Conservation (phyloP, 2,329 filamentous ascomycete genomes). For the Penicillium verrucosum region DNA sequence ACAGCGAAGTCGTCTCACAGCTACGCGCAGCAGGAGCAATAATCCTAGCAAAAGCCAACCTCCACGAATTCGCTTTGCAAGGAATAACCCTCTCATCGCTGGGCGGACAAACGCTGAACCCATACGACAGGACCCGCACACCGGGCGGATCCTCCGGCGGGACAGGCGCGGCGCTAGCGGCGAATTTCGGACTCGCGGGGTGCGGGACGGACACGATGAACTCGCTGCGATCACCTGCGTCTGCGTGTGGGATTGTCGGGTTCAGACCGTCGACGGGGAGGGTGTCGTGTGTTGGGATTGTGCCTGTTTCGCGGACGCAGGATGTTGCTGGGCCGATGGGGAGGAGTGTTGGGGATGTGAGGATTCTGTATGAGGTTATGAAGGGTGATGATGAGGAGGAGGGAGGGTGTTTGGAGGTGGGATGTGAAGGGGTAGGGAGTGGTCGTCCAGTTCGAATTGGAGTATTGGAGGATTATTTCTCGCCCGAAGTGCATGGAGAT, state of each 20-base stretch:
- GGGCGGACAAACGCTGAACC: constrained; percentile 63
- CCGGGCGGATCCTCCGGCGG: constrained; percentile 64
- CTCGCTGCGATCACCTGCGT: constrained; percentile 59
- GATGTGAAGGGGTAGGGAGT: no score
- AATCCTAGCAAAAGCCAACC: constrained; percentile 59
- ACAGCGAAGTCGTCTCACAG: constrained; percentile 52
- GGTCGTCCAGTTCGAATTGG: constrained; percentile 40
- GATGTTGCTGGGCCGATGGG: constrained; percentile 57
- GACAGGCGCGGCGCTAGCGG: constrained; percentile 58
- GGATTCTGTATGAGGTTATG: constrained; percentile 28
- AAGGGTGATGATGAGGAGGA: constrained; percentile 1
- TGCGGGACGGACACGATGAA: constrained; percentile 63
- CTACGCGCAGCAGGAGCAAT: constrained; percentile 53
- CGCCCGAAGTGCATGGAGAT: constrained; percentile 28
- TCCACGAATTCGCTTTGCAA: constrained; percentile 64
- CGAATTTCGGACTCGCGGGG: constrained; percentile 57
- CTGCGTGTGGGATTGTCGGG: constrained; percentile 59
- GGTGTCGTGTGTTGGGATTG: constrained; percentile 51
- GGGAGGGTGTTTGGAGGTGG: background rate
- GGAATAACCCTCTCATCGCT: constrained; percentile 61
- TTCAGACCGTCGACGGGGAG: constrained; percentile 56
- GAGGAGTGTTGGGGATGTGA: constrained; percentile 37
- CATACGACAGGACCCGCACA: constrained; percentile 63
- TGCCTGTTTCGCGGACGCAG: constrained; percentile 57
- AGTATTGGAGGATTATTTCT: constrained; percentile 57